Conservation (phyloP, 345 rosid species). For the Eucalyptus virginea region DNA sequence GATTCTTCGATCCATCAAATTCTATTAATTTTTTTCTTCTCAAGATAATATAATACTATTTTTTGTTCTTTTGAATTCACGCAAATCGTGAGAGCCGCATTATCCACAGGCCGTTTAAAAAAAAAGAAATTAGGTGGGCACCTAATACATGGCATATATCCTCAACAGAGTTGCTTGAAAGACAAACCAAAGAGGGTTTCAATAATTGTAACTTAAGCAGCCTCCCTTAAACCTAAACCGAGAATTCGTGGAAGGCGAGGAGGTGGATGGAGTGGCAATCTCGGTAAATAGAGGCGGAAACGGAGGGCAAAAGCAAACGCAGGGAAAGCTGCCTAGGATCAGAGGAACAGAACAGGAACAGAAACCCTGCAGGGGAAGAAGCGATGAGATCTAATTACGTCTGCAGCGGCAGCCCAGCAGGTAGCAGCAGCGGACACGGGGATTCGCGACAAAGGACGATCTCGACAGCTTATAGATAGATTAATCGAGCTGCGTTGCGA, state of each 20-base stretch:
- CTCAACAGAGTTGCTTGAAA: not conserved
- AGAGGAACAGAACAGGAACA: not conserved
- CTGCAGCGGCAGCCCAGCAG: not conserved
- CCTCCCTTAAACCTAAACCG: not conserved
- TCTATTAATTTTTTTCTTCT: not conserved
- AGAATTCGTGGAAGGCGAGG: not conserved
- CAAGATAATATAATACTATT: not conserved
- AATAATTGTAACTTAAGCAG: not conserved
- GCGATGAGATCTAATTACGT: not conserved
- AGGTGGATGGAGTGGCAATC: not conserved
- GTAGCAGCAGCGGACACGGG: not conserved
- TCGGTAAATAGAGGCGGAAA: not conserved
- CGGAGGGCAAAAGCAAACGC: not conserved
- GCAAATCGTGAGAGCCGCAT: not conserved
- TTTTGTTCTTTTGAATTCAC: not conserved
- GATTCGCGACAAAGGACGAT: constrained; percentile 11
- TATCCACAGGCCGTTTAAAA: not conserved
- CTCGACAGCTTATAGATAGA: not conserved
- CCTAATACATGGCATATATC: not conserved
- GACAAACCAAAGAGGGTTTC: not conserved
- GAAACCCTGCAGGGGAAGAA: not conserved
- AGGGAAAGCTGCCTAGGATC: not conserved
- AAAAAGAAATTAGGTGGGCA: not conserved
- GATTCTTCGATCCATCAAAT: not conserved
- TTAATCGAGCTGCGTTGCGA: not conserved